Conservation (phyloP, 352 stramenopile species). For the Globisporangium solare region DNA sequence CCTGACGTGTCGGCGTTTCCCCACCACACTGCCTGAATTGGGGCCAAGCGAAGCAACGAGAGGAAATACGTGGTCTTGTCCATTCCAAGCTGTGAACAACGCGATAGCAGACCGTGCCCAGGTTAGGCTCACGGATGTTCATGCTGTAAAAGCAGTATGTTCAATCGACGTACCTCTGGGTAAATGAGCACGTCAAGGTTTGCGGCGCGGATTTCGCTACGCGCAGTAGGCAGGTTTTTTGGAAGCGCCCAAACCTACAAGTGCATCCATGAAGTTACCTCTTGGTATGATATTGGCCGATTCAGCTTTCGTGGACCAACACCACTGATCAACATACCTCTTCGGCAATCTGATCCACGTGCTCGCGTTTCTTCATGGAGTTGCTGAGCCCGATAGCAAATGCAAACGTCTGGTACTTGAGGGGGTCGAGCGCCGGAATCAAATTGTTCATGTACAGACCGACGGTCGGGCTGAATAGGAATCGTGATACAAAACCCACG, state of each 20-base stretch:
- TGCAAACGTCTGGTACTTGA: slow-evolving; percentile 66
- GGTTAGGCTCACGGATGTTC: background rate
- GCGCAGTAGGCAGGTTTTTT: slow-evolving; percentile 34
- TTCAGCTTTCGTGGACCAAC: too few species aligned
- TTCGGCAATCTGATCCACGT: slow-evolving; percentile 52
- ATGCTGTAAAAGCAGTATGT: background rate
- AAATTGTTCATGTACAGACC: slow-evolving; percentile 62
- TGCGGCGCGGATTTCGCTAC: slow-evolving; percentile 44
- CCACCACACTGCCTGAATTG: slow-evolving; percentile 71
- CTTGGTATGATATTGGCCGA: too few species aligned
- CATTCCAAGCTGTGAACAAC: slow-evolving; percentile 49
- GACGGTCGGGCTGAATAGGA: slow-evolving; percentile 45
- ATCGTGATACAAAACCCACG: slow-evolving; percentile 65
- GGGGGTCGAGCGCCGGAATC: slow-evolving; percentile 41
- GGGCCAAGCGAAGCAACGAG: slow-evolving; percentile 56
- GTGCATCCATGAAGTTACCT: background rate
- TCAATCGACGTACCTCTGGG: slow-evolving; percentile 38
- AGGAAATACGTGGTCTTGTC: slow-evolving; percentile 80
- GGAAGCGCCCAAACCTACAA: slow-evolving; percentile 49
- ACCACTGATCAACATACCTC: slow-evolving; percentile 16
- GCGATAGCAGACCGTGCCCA: background rate
- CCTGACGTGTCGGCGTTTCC: slow-evolving; percentile 70
- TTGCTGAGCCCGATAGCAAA: slow-evolving; percentile 62
- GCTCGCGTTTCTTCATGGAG: slow-evolving; percentile 38
- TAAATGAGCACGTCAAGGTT: slow-evolving; percentile 68